These are phyloP conservation scores for Ailanthus altissimus DNA, from an alignment of 345 rosid genomes.

Conservation along the genomic window DNA sequence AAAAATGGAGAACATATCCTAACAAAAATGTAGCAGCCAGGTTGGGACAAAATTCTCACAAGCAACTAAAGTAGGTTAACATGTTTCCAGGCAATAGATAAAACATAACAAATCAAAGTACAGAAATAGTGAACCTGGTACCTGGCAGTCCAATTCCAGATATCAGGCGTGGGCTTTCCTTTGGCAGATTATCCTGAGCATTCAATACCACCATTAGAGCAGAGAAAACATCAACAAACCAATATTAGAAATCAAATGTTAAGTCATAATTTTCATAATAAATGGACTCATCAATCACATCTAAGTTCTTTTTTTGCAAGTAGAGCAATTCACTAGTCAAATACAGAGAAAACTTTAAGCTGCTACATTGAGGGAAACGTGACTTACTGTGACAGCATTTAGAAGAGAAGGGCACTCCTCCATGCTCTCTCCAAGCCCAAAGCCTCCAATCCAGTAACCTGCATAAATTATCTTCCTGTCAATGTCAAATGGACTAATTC, in stretches of 20 bases:
- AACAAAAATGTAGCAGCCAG: not conserved
- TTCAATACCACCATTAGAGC: conserved; percentile 15
- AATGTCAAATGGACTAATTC: conserved; percentile 15
- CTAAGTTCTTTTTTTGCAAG: not conserved
- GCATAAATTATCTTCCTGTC: conserved; percentile 20
- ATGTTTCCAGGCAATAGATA: not conserved
- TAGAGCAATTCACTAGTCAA: not conserved
- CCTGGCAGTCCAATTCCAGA: conserved; percentile 77
- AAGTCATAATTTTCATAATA: not conserved
- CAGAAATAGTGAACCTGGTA: conserved; percentile 18
- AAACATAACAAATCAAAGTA: not conserved
- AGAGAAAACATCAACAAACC: conserved; percentile 2
- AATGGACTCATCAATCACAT: not conserved
- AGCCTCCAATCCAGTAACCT: conserved; percentile 86
- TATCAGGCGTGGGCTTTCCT: conserved; percentile 59
- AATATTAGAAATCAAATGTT: not conserved
- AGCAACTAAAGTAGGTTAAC: not conserved
- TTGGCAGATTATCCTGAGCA: conserved; percentile 57
- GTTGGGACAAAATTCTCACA: not conserved
- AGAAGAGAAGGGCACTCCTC: conserved; percentile 65
- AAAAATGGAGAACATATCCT: not conserved
- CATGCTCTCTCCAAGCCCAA: conserved; percentile 82
- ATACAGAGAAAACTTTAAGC: not conserved
- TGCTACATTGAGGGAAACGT: conserved; percentile 5
- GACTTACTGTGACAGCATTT: conserved; percentile 54